Conservation (phyloP, 345 rosid species). For the Fremontodendron californicum region DNA sequence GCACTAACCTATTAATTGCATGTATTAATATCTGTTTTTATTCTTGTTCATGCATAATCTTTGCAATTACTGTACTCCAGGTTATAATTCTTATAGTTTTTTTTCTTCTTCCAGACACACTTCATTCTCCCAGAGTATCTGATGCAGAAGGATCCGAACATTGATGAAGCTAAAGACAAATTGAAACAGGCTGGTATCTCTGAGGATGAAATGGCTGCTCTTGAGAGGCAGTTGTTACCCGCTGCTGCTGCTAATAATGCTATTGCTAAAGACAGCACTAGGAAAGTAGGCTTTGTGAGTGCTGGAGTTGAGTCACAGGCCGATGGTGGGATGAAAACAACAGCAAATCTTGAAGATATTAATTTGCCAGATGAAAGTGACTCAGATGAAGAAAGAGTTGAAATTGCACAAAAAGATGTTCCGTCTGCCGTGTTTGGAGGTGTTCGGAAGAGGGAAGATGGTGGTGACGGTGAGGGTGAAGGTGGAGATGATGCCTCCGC, state of each 20-base stretch:
- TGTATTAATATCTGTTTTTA: neutral
- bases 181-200: slow-evolving; percentile 75
- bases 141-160: slow-evolving; percentile 87
- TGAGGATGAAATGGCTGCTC: slow-evolving; percentile 93
- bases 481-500: slow-evolving; percentile 15
- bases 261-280: slow-evolving; percentile 40
- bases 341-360: slow-evolving; percentile 69
- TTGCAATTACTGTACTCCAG: neutral
- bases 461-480: slow-evolving; percentile 22
- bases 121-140: slow-evolving; percentile 82
- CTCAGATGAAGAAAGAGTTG: slow-evolving; percentile 56
- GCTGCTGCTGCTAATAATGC: slow-evolving; percentile 28
- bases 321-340: slow-evolving; percentile 38
- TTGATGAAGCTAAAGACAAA: slow-evolving; percentile 88
- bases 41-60: neutral
- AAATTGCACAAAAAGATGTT: slow-evolving; percentile 74
- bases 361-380: slow-evolving; percentile 84
- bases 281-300: slow-evolving; percentile 82
- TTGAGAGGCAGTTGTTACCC: slow-evolving; percentile 78
- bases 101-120: slow-evolving; percentile 55
- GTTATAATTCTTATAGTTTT: neutral
- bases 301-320: slow-evolving; percentile 75
- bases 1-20: neutral
- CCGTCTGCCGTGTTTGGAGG: slow-evolving; percentile 87
- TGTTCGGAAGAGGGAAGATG: slow-evolving; percentile 62